These are phyloP conservation scores for Gautieria morchelliformis DNA, from an alignment of 768 basidiomycete species.

Conservation along the genomic window DNA sequence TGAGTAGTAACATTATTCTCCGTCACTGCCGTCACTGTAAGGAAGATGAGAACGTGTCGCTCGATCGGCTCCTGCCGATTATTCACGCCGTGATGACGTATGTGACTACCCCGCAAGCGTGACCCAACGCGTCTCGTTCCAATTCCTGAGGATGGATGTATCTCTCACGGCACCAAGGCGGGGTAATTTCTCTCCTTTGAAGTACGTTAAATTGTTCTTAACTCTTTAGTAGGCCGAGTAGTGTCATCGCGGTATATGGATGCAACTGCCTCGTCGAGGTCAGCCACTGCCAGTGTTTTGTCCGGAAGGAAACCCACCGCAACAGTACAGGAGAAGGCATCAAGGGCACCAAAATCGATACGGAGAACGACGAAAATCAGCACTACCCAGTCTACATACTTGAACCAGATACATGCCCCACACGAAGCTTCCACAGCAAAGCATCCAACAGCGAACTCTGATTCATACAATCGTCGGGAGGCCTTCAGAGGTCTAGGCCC, in stretches of 20 bases:
- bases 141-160: neutral
- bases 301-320: neutral
- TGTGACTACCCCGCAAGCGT: neutral
- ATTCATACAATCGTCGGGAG: no score
- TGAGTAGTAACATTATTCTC: constrained; percentile 59
- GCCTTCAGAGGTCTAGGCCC: neutral
- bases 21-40: neutral
- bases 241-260: neutral
- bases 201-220: neutral
- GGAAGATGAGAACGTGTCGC: neutral
- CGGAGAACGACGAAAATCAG: neutral
- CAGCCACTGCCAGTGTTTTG: constrained; percentile 7
- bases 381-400: no score
- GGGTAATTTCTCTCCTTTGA: neutral
- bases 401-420: no score
- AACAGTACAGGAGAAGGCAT: neutral
- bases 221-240: neutral
- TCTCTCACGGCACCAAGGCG: neutral
- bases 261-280: constrained; percentile 12
- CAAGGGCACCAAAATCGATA: neutral
- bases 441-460: no score
- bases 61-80: neutral
- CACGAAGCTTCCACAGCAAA: no score
- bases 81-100: neutral
- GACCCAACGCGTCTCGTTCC: neutral